phyloP scores from a whole-genome alignment of 192 early-diverging fungal species.

The Dissophora ornata region DNA sequence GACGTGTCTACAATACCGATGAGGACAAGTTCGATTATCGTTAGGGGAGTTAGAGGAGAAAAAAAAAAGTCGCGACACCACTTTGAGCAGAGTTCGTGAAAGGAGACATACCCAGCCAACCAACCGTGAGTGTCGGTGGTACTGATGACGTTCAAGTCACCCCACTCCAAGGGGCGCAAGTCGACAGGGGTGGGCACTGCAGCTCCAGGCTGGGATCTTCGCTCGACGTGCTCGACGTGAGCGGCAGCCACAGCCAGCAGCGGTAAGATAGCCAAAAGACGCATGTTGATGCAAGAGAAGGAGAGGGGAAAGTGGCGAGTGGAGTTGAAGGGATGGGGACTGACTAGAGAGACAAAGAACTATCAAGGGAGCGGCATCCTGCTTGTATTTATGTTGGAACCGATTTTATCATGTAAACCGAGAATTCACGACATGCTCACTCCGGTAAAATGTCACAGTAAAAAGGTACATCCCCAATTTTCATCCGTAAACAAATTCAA shows the following conservation, averaged over 20 bases:
- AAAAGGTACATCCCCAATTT: not conserved
- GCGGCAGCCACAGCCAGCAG: conserved; percentile 42
- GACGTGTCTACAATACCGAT: conserved; percentile 27
- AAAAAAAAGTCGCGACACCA: no score
- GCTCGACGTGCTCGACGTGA: conserved; percentile 29
- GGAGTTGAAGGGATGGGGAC: conserved; percentile 4
- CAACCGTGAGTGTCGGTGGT: conserved; percentile 55
- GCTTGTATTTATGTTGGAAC: no score
- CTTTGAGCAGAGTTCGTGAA: no score
- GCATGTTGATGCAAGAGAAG: conserved; percentile 27
- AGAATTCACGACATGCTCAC: no score
- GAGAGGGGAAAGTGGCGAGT: not conserved
- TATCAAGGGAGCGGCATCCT: not conserved
- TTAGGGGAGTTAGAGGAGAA: no score
- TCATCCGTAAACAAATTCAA: not conserved
- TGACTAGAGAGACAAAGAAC: conserved; percentile 14
- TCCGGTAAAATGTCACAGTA: no score
- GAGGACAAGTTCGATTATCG: no score
- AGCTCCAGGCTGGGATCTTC: conserved; percentile 69
- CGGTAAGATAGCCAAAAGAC: conserved; percentile 26
- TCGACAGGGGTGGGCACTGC: conserved; percentile 80
- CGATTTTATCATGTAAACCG: no score
- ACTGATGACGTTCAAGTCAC: conserved; percentile 63
- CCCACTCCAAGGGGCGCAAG: conserved; percentile 65
- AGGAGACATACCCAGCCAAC: conserved; percentile 33